Conservation (phyloP, 2,329 filamentous ascomycete species). For the Diaporthe sp. region DNA sequence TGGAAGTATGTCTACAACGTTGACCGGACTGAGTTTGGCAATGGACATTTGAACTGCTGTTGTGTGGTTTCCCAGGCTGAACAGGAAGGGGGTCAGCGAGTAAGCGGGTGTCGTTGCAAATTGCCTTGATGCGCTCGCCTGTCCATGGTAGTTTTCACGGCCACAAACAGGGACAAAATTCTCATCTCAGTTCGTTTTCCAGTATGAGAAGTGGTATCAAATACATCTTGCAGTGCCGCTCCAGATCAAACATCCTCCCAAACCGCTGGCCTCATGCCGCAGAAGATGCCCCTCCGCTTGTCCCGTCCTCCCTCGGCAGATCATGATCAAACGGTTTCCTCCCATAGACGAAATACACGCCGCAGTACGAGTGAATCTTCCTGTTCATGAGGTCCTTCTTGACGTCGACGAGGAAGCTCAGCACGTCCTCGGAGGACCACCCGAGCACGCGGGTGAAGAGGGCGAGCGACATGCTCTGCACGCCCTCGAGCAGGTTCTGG, state of each 20-base stretch:
- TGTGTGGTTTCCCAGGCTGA: background rate
- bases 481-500: slow-evolving; percentile 48
- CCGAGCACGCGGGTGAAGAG: slow-evolving; percentile 49
- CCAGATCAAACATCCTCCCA: too few species aligned
- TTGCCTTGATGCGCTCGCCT: background rate
- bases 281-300: background rate
- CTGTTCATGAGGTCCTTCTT: slow-evolving; percentile 49
- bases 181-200: too few species aligned
- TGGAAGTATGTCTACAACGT: too few species aligned
- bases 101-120: background rate
- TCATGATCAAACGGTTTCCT: slow-evolving; percentile 33
- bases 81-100: background rate
- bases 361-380: slow-evolving; percentile 51
- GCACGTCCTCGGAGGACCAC: slow-evolving; percentile 47
- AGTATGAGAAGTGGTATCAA: background rate
- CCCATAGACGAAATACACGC: slow-evolving; percentile 46
- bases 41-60: background rate
- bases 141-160: background rate
- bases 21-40: too few species aligned
- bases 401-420: slow-evolving; percentile 49
- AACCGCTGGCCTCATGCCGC: background rate
- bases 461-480: slow-evolving; percentile 51
- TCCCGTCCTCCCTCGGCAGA: background rate
- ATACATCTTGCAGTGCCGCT: background rate
- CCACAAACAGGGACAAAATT: background rate